Percentiles rank a stretch among this genome's conserved stretches.
Conservation (phyloP, 139 green algal species). For the Chlamydomonas schloesseri region DNA sequence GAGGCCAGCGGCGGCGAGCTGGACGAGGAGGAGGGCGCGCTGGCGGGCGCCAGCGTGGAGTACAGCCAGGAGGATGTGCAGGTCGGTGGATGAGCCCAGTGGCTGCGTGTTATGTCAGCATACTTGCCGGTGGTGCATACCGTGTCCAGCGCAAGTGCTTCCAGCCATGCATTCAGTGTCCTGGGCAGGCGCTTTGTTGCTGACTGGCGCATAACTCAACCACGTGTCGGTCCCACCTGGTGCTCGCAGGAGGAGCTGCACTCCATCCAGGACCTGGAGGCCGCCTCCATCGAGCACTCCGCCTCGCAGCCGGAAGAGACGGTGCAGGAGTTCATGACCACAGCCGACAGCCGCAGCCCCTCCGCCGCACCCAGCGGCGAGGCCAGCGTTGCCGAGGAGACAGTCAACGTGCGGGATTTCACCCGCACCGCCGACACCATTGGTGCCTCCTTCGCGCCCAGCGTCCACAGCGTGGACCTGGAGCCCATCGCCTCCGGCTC, state of each 20-base stretch:
- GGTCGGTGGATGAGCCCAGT: neutral
- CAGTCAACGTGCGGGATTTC: too few species aligned
- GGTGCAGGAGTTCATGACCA: neutral
- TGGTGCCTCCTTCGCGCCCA: neutral
- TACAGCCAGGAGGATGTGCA: neutral
- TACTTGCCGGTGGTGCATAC: too few species aligned
- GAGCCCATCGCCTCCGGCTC: neutral
- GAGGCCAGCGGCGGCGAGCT: neutral
- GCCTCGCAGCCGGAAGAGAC: too few species aligned
- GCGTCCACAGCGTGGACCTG: neutral
- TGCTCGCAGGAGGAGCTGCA: too few species aligned
- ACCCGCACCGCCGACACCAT: neutral
- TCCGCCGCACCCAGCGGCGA: neutral
- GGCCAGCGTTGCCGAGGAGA: too few species aligned
- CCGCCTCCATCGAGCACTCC: neutral
- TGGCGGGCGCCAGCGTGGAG: neutral
- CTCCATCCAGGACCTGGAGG: too few species aligned
- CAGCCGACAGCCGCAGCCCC: neutral
- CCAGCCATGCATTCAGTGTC: too few species aligned
- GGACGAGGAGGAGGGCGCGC: neutral
- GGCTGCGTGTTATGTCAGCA: too few species aligned
- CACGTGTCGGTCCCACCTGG: too few species aligned
- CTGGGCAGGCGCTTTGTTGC: too few species aligned
- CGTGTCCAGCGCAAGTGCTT: too few species aligned
- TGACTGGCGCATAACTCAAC: too few species aligned